Conservation (phyloP, 1,284 basidiomycete genomes). For the Heterobasidion occidentale region DNA sequence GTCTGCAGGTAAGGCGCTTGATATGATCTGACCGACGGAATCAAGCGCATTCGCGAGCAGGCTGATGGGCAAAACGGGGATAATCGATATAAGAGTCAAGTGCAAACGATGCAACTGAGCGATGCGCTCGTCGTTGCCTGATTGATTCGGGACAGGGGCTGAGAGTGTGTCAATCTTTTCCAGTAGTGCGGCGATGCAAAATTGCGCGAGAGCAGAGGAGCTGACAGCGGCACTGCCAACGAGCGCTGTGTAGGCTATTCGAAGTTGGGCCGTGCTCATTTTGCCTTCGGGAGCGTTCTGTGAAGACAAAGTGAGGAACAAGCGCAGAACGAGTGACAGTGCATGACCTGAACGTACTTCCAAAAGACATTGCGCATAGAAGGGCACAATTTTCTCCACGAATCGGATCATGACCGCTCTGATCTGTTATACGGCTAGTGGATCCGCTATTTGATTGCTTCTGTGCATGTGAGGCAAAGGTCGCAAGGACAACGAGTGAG, state of each 20-base stretch:
- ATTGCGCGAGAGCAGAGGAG: constrained; percentile 43
- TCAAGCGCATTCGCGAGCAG: constrained; percentile 47
- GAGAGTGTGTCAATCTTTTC: constrained; percentile 24
- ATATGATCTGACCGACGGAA: constrained; percentile 15
- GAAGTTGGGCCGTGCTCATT: constrained; percentile 50
- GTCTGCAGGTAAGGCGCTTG: neutral
- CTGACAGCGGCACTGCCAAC: constrained; percentile 42
- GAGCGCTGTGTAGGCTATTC: constrained; percentile 59
- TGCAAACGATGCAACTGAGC: constrained; percentile 44
- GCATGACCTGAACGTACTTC: constrained; percentile 35
- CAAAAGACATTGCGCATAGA: constrained; percentile 57
- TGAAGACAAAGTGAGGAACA: constrained; percentile 1
- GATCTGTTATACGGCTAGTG: neutral
- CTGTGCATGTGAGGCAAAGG: constrained; percentile 48
- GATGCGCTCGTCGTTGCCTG: constrained; percentile 13
- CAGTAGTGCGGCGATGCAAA: constrained; percentile 49
- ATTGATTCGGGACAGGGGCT: constrained; percentile 1
- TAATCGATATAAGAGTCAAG: constrained; percentile 49
- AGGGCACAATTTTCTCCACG: constrained; percentile 52
- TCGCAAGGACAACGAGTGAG: constrained; percentile 68
- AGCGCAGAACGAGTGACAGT: neutral
- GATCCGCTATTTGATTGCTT: constrained; percentile 5
- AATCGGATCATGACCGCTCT: constrained; percentile 21
- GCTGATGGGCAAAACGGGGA: constrained; percentile 46
- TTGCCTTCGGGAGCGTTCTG: constrained; percentile 58